phyloP scores from a whole-genome alignment of 352 stramenopile species.

The Phytophthora rubi region DNA sequence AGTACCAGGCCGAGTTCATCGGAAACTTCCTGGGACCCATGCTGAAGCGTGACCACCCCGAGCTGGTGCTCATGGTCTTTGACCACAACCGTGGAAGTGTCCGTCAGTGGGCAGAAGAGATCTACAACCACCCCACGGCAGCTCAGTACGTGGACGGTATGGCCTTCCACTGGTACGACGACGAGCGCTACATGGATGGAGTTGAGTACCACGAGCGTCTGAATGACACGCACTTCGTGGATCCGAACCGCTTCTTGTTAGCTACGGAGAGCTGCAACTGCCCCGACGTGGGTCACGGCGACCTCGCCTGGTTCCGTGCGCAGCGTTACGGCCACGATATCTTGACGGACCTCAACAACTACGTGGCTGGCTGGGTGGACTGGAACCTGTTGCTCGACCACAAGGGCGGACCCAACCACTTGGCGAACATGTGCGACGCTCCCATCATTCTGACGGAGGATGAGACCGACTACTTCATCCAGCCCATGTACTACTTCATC shows the following conservation, averaged over 20 bases:
- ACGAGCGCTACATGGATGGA: conserved; percentile 72
- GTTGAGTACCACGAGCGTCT: conserved; percentile 77
- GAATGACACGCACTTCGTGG: conserved; percentile 84
- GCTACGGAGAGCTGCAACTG: conserved; percentile 84
- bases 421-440: conserved; percentile 77
- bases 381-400: conserved; percentile 93
- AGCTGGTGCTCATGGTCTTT: conserved; percentile 92
- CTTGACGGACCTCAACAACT: conserved; percentile 90
- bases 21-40: conserved; percentile 80
- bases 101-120: conserved; percentile 69
- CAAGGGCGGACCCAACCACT: conserved; percentile 90
- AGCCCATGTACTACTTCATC: conserved; percentile 92
- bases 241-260: conserved; percentile 71
- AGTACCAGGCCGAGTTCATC: conserved; percentile 79
- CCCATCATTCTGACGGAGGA: conserved; percentile 77
- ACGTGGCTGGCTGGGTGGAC: conserved; percentile 90
- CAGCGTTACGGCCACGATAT: conserved; percentile 93
- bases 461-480: conserved; percentile 66
- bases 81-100: conserved; percentile 92
- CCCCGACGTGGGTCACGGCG: conserved; percentile 60
- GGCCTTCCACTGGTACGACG: conserved; percentile 93
- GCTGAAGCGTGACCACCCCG: conserved; percentile 63
- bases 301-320: conserved; percentile 81
- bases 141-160: conserved; percentile 89
- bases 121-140: conserved; percentile 67